Percentiles rank a stretch among this genome's conserved stretches.
Conservation (phyloP, 352 stramenopile genomes). For the Pythium apleroticum region DNA sequence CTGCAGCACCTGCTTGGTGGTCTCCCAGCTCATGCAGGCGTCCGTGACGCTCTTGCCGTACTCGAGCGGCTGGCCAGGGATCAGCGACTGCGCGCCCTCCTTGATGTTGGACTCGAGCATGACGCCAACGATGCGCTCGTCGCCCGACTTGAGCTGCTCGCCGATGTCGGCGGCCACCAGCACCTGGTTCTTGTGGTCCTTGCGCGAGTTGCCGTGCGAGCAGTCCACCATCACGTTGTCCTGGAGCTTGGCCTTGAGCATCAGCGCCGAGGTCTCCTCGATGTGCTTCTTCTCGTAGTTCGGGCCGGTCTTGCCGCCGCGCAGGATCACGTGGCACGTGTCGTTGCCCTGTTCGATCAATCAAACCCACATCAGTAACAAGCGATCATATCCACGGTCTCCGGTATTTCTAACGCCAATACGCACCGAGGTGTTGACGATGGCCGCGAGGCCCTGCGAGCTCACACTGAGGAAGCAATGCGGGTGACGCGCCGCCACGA, state of each 20-base stretch:
- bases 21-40: constrained; percentile 88
- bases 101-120: constrained; percentile 91
- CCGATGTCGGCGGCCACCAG: constrained; percentile 69
- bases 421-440: constrained; percentile 75
- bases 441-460: constrained; percentile 83
- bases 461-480: constrained; percentile 90
- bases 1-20: constrained; percentile 65
- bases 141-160: constrained; percentile 66
- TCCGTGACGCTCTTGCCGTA: constrained; percentile 91
- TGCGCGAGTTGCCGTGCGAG: constrained; percentile 90
- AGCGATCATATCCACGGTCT: neutral
- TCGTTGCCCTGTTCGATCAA: constrained; percentile 58
- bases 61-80: constrained; percentile 71
- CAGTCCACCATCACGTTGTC: constrained; percentile 91
- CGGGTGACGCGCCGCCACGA: constrained; percentile 76
- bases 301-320: constrained; percentile 80
- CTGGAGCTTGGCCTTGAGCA: constrained; percentile 81
- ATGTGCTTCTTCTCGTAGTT: constrained; percentile 87
- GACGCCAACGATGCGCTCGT: constrained; percentile 80
- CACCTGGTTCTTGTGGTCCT: constrained; percentile 88
- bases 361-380: neutral
- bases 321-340: constrained; percentile 87
- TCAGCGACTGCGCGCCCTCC: constrained; percentile 77
- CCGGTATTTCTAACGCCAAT: neutral
- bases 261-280: constrained; percentile 71